Evolutionary conservation across 352 stramenopile genomes (phyloP), one percentile per base, ranked within the genome.

Genomic region (Pythium dissotocum): DNA sequence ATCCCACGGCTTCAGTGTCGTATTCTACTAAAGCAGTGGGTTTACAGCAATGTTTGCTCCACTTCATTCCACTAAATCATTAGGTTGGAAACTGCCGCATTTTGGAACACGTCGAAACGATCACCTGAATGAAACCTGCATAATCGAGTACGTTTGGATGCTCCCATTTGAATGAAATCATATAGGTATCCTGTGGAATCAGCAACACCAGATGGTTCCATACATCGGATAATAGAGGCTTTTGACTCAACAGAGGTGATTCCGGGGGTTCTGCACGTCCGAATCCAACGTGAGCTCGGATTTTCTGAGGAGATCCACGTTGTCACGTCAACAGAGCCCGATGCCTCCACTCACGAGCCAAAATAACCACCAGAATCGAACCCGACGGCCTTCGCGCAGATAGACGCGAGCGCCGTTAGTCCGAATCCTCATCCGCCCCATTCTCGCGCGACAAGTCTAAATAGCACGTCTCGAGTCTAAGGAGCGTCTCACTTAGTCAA

Each of bases 361-460:
- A 60, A 46, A 14, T 35, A 54, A 67, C 61, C 61, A 61, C 61
- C 61, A 67, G 61, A 67, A 67, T 35, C 51, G n/a, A 62, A 62
- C 33, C 13, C 30, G 16, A 28, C 42, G 12, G 35, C 14, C 8
- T 26, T 52, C 33, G 18, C n/a, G 5, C 32, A 32, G 35, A 49
- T 26, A 26, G 24, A 54, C 24, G 6, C 14, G 6, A 8, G 14
- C 16, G 24, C 13, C 24, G 24, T 26, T 16, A 26, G 49, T 35
- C 24, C 49, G 12, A 6, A 35, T 35, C 24, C 24, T 56, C 28
- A 16, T 7, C 30, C 53, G 12, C 35, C 35, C 7, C 35, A 42
- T 42, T 42, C 35, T 14, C 35, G 35, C 35, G 35, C 12, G 35
- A 14, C 35, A 42, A 42, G 35, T 14, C 35, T 42, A 42, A 42